Conservation (phyloP, 305 asterid genomes). For the Solanum hybrid region DNA sequence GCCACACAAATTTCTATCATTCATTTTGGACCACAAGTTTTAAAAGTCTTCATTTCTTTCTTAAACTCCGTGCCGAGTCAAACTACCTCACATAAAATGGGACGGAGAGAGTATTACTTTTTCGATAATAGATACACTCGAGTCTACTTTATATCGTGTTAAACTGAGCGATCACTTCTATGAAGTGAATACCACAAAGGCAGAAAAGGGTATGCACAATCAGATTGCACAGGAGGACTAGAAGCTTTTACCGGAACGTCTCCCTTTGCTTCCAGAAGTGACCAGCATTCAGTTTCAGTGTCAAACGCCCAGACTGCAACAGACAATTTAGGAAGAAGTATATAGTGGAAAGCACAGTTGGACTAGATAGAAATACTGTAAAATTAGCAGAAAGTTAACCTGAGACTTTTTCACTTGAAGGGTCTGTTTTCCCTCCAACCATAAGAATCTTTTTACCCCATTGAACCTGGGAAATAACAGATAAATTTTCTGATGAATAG, state of each 20-base stretch:
- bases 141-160: not conserved
- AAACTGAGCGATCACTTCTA: not conserved
- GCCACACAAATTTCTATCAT: no score
- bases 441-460: conserved; percentile 96
- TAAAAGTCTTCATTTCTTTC: no score
- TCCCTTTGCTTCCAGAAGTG: conserved; percentile 87
- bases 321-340: conserved; percentile 3
- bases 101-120: not conserved
- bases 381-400: conserved; percentile 36
- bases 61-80: no score
- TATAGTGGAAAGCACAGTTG: not conserved
- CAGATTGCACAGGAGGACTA: not conserved
- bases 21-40: no score
- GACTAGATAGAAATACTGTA: conserved; percentile 3
- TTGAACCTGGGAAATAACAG: conserved; percentile 48
- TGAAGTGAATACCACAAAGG: not conserved
- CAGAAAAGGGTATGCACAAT: not conserved
- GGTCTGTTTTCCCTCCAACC: conserved; percentile 92
- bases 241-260: conserved; percentile 68
- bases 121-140: not conserved
- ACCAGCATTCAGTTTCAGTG: conserved; percentile 97
- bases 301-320: conserved; percentile 91
- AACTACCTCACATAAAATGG: no score
- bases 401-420: conserved; percentile 74
- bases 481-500: not conserved